Base-by-base conservation (phyloP, 257 asterid species). In the Solanum acaule region DNA sequence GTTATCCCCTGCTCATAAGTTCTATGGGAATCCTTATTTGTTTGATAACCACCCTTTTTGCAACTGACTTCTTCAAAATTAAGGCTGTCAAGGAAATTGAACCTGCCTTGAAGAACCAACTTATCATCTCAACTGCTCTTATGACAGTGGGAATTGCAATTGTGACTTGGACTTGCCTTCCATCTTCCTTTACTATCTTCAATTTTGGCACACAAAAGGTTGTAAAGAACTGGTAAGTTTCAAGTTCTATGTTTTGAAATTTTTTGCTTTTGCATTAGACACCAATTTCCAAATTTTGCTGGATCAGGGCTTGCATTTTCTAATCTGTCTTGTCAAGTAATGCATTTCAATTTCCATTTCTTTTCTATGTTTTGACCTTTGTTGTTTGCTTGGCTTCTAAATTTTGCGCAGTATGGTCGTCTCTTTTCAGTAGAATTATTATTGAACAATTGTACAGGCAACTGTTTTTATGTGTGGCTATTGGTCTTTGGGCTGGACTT, bases 21-120 rank as follows among this genome's bases (percentile, higher is more conserved):
- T 96, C 98, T 63, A 87, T 96, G 95, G 98, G 98, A 82, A 96
- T 96, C 84, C 91, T 96, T 23, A 96, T 95, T 88, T 96, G 98
- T 92, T 91, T 96, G 79, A 89, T 96, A 75, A 96, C 98, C 29
- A 96, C 98, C 18, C 98, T 96, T 85, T 77, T 77, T n/a, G 61
- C 61, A n/a, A 38, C 84, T 13, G 84, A 40, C 35, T 77, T 77
- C 84, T 77, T 77, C 6, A n/a, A 77, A 77, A 77, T 77, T 77
- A 77, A 14, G 35, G 84, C 84, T 77, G 84, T 77, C 61, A 77
- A 40, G 84, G 84, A 77, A 77, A 77, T 40, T 77, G 84, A 77
- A 77, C 84, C 84, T 4, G 93, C 98, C 33, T 86, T 96, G 76
- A 96, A 95, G 92, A 94, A 88, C 35, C 98, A 96, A 90, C 96